phyloP scores from a whole-genome alignment of 352 stramenopile species.

The Phytophthora colocasiae region DNA sequence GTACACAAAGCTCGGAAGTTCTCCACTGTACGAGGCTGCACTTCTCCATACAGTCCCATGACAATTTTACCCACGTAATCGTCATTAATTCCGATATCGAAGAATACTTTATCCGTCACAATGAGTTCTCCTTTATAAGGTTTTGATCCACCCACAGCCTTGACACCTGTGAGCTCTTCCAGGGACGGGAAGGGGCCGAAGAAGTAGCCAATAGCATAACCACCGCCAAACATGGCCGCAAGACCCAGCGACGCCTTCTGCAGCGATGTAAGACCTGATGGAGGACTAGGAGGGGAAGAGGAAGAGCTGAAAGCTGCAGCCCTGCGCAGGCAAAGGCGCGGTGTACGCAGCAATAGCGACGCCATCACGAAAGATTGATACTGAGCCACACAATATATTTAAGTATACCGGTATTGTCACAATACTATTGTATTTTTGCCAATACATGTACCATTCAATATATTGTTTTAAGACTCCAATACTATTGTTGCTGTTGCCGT shows the following conservation, averaged over 20 bases:
- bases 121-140: constrained; percentile 61
- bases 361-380: constrained; percentile 12
- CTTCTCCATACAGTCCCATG: constrained; percentile 79
- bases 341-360: constrained; percentile 31
- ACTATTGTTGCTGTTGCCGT: too few relatives aligned
- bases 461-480: too few relatives aligned
- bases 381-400: constrained; percentile 15
- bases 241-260: constrained; percentile 57
- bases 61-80: constrained; percentile 88
- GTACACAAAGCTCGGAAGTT: constrained; percentile 87
- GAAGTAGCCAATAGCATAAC: constrained; percentile 75
- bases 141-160: constrained; percentile 35
- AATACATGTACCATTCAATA: too few relatives aligned
- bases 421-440: not conserved
- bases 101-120: constrained; percentile 93
- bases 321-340: constrained; percentile 31
- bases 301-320: constrained; percentile 41
- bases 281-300: constrained; percentile 8
- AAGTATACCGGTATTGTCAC: too few relatives aligned
- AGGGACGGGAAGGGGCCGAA: constrained; percentile 71
- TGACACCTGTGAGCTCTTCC: constrained; percentile 61
- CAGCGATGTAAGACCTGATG: constrained; percentile 45
- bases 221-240: constrained; percentile 61
- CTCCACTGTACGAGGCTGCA: constrained; percentile 79
- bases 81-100: constrained; percentile 97